Conservation (phyloP, 2,329 filamentous ascomycete species). For the Paraphaeosphaeria sporulosa region DNA sequence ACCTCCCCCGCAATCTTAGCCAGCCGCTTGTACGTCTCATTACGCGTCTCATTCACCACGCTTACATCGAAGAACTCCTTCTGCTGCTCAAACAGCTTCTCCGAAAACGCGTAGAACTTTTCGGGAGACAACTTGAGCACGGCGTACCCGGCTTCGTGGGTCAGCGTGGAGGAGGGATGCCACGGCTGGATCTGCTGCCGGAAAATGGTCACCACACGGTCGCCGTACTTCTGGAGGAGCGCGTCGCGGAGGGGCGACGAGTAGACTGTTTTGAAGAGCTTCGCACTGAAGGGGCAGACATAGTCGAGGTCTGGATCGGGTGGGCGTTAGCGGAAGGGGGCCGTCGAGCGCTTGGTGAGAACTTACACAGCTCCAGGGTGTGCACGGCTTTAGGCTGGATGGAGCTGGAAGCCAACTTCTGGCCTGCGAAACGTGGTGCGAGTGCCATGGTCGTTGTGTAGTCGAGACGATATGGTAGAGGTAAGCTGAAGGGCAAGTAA, state of each 20-base stretch:
- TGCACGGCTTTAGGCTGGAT: slow-evolving; percentile 56
- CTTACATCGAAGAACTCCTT: slow-evolving; percentile 83
- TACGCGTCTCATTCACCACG: slow-evolving; percentile 83
- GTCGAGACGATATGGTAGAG: too few species aligned
- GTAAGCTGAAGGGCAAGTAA: background rate
- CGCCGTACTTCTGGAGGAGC: slow-evolving; percentile 68
- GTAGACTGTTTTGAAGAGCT: slow-evolving; percentile 81
- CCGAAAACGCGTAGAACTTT: slow-evolving; percentile 83
- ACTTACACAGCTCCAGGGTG: slow-evolving; percentile 62
- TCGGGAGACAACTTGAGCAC: slow-evolving; percentile 74
- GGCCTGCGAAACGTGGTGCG: slow-evolving; percentile 78
- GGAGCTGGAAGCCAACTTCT: slow-evolving; percentile 65
- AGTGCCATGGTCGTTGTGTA: slow-evolving; percentile 67
- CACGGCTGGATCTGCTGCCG: slow-evolving; percentile 93
- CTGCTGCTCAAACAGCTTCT: slow-evolving; percentile 73
- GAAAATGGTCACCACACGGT: slow-evolving; percentile 77
- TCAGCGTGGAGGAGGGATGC: slow-evolving; percentile 78
- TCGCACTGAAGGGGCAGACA: slow-evolving; percentile 80
- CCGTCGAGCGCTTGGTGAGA: background rate
- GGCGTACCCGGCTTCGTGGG: slow-evolving; percentile 84
- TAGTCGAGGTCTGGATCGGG: slow-evolving; percentile 77
- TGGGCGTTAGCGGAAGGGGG: background rate
- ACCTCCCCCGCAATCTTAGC: slow-evolving; percentile 75
- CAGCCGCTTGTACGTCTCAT: slow-evolving; percentile 81
- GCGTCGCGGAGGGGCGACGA: slow-evolving; percentile 66